Evolutionary conservation across 2,329 filamentous ascomycete genomes (phyloP), one percentile per base, ranked within the genome.

Genomic region (Sphaerulina musiva): DNA sequence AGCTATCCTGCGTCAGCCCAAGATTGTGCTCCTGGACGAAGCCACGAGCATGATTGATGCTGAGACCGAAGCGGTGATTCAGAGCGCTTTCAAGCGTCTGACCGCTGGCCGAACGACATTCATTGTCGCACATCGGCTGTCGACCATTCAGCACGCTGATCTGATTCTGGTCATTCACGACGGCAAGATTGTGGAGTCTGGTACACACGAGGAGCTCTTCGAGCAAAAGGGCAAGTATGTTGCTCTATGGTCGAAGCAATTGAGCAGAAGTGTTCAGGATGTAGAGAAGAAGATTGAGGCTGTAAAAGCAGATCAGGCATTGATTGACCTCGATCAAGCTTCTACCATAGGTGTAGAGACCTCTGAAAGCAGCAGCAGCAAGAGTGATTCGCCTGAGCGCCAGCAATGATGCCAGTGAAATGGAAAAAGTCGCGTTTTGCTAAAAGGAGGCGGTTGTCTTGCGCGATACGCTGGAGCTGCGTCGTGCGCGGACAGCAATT

Each of bases 61-160:
- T 1, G 72, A 75, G 11, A 78, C 76, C 0, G 79, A 81, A 61
- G 71, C 70, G 9, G 68, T 79, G 66, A 62, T 88, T 74, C 68
- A 80, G 72, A 58, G 80, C 74, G 69, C 78, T 73, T 60, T 89
- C 48, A 76, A 79, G 17, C 79, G 80, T 0, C 74, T 84, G 0
- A 79, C 86, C 0, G 73, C 79, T 8, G 78, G 76, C 6, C 79
- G 87, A 5, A 87, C 86, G 0, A 84, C 88, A 0, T 80, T 93
- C n/a, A 81, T 90, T 41, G 87, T 92, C 46, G 90, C 89, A 0
- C 86, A 90, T 66, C 77, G 86, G 3, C 74, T 90, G 2, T 87
- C 84, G 0, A 90, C 86, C 0, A 86, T 89, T 63, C 85, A 83
- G 68, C 82, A 86, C 59, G 88, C 89, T 3, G 85, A 95, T 65